A percentile compares a stretch with the other conserved stretches of the same genome.
Evolutionary conservation across 306 rosid species (phyloP).

Genomic region (Malus sylvestris): DNA sequence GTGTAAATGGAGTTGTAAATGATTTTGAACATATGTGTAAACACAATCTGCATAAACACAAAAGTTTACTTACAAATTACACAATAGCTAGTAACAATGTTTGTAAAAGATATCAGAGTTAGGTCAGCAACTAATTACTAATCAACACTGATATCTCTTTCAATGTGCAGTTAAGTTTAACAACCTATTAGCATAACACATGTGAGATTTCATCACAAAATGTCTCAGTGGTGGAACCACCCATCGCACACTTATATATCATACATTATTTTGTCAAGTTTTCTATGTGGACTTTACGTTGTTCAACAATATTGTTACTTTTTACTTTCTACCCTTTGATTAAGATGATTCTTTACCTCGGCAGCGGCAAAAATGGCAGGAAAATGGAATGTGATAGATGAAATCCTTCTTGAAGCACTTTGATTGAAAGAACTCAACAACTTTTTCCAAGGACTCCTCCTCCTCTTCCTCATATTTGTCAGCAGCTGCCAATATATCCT

Average conservation of each 20-base stretch:
- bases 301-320: too few relatives aligned
- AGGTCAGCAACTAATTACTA: too few relatives aligned
- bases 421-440: slow-evolving; percentile 69
- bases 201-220: too few relatives aligned
- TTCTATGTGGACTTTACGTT: too few relatives aligned
- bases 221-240: too few relatives aligned
- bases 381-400: slow-evolving; percentile 49
- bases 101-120: background rate
- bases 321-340: too few relatives aligned
- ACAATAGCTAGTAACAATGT: background rate
- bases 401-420: slow-evolving; percentile 68
- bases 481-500: slow-evolving; percentile 81
- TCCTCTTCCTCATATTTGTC: slow-evolving; percentile 96
- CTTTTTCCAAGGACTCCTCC: slow-evolving; percentile 70
- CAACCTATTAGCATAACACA: too few relatives aligned
- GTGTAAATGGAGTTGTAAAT: too few relatives aligned
- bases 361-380: slow-evolving; percentile 49
- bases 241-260: too few relatives aligned
- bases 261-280: too few relatives aligned
- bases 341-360: slow-evolving; percentile 41
- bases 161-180: too few relatives aligned
- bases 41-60: background rate
- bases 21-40: background rate
- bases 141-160: too few relatives aligned
- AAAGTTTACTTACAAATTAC: background rate